Base-by-base conservation (phyloP, 345 rosid species). In the Diplotaxis tenuifolia region DNA sequence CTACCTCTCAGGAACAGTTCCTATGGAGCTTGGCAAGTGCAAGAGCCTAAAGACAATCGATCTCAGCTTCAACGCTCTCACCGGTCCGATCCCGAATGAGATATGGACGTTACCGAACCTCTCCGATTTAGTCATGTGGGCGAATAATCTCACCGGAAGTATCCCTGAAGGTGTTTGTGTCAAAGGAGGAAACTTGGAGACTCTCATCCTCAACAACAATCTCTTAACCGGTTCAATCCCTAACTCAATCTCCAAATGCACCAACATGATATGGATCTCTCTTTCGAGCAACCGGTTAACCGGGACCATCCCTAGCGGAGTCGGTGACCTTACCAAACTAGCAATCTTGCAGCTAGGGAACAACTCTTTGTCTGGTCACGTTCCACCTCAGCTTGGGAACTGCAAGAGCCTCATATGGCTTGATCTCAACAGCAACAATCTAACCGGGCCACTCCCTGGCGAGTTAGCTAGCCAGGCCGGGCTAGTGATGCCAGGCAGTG, bases 391-490 rank as follows among this genome's bases (percentile, higher is more conserved):
- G 80, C 83, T 94, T 2, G 96, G 95, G 50, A 81, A 82, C 66
- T 91, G 96, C 72, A 81, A 62, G 76, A 94, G 88, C 82, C 90
- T 94, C 40, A 88, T 94, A 50, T 94, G 98, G 98, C 95, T 94
- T 1, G 98, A 94, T 74, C 82, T 94, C 65, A 94, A 94, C 79
- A 94, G 98, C 83, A 94, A 94, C 65, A 34, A 75, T 31, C 75
- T 94, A 12, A 70, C 73, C 4, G 98, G 98, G 0, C 59, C 78
- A 15, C 81, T 94, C 62, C 96, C 97, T 12, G 45, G 78, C 28
- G 84, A 83, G 80, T 82, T 94, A 38, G 88, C 98, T 22, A 80
- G 78, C 56, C 90, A 89, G 69, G 74, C 97, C n/a, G 96, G 95
- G 21, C 73, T 81, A 16, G 84, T 89, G 4, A 81, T 80, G 81